Evolutionary conservation across 2,329 filamentous ascomycete genomes (phyloP), one percentile per base, ranked within the genome.

Genomic region (Seiridium cupressi): DNA sequence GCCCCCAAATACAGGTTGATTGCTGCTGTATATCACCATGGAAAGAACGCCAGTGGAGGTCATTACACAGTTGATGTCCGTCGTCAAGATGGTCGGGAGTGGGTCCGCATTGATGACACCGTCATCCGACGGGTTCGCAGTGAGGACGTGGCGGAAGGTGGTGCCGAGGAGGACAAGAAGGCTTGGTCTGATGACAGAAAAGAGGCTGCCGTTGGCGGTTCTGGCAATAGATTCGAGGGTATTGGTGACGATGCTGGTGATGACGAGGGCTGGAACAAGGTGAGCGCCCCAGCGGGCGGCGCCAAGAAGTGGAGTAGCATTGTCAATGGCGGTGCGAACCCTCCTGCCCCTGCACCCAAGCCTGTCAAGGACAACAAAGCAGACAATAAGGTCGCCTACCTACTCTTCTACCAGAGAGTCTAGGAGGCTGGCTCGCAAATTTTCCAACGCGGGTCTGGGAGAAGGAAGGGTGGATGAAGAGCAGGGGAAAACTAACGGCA

Each of bases 21-120:
- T 63, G 91, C 89, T 26, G 95, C 96, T 36, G 93, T 99, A 31
- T 99, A 99, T 72, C 95, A 99, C 70, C 95, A 99, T 68, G 95
- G 95, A 62, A 97, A 96, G 80, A 96, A 96, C 68, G 95, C 95
- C 42, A 96, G 91, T 64, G 93, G 92, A 57, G 95, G 95, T 3
- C 95, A 99, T 74, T 99, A 99, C 75, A 99, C 95, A 1, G 94
- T 96, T n/a, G 95, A 99, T 73, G 90, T 97, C 46, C 88, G 93
- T 60, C 89, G 95, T 56, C 94, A 98, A 74, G 95, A 99, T 72
- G 92, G 90, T n/a, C 86, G 86, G 31, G 93, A 97, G 74, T 99
- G 95, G 95, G 90, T 99, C 60, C 91, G 94, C 58, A 86, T 99
- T 66, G 95, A 99, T 69, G 95, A 99, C 72, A 99, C 95, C 0